Conservation (phyloP, 2,329 filamentous ascomycete species). For the Talaromyces albobiverticillius region DNA sequence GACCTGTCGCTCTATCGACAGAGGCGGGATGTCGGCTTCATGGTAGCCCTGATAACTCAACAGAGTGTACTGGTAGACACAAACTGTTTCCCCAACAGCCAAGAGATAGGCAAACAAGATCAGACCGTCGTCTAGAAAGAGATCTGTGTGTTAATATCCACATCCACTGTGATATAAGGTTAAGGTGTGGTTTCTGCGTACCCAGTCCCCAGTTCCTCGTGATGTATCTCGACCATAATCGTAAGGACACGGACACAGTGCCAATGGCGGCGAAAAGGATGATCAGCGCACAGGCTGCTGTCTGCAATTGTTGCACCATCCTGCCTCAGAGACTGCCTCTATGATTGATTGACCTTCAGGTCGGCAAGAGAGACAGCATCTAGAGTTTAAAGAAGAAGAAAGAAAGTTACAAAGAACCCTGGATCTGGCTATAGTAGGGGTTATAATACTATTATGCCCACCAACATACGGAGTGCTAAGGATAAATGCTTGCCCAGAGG, state of each 20-base stretch:
- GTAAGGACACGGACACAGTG: not conserved
- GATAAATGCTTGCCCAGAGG: too few relatives aligned
- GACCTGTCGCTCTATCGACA: not conserved
- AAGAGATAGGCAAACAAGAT: conserved; percentile 1
- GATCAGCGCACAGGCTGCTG: conserved; percentile 1
- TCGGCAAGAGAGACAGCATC: too few relatives aligned
- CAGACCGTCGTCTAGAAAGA: not conserved
- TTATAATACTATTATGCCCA: too few relatives aligned
- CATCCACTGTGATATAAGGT: not conserved
- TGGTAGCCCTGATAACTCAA: conserved; percentile 7
- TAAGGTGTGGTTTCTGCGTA: not conserved
- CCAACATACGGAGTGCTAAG: too few relatives aligned
- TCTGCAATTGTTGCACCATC: conserved; percentile 9
- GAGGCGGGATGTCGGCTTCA: not conserved
- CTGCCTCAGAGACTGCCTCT: not conserved
- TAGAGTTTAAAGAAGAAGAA: too few relatives aligned
- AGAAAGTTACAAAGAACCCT: too few relatives aligned
- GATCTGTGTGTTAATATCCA: not conserved
- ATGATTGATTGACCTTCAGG: not conserved
- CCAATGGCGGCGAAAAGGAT: not conserved
- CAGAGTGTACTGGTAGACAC: conserved; percentile 3
- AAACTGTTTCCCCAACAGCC: not conserved
- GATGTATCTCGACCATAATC: conserved; percentile 2
- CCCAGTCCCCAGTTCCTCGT: conserved; percentile 2
- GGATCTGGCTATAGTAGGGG: too few relatives aligned